Base-by-base conservation (phyloP, 495 filamentous ascomycete species). In the Aspergillus affinis region DNA sequence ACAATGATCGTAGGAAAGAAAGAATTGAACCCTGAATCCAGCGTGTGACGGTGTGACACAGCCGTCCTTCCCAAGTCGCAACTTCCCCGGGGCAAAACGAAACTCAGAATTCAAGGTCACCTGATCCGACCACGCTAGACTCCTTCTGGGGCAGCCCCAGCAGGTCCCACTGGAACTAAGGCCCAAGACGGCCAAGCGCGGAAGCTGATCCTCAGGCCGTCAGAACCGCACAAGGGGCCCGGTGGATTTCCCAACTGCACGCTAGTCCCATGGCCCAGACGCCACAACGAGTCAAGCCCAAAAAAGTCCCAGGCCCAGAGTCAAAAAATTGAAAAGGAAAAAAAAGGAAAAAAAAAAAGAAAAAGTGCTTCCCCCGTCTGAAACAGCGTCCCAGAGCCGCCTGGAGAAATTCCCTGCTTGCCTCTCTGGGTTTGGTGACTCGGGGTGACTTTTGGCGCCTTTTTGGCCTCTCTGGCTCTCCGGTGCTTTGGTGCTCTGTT, bases 231-330 rank as follows among this genome's bases (percentile, higher is more conserved):
- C 60, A 60, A 60, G 53, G 60, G 59, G 61, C 55, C 58, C 59
- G 58, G 61, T 55, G 61, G 61, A 62, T 63, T 69, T 57, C 32
- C 57, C 57, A 55, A 47, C 65, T 68, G 63, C 65, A 64, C 59
- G 61, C 65, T 63, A 67, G 44, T 41, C 52, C 57, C 56, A 53
- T 63, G 65, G 65, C 58, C 65, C 57, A 63, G 65, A 67, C 65
- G 65, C 65, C 65, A 67, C 65, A 67, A 61, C 55, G 61, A 64
- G 61, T 57, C 59, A 59, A 66, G 60, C 54, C 57, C 36, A 41
- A 55, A 58, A 61, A 48, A 49, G 51, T 54, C 60, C 61, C 36
- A 46, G 46, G 47, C 55, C 55, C 53, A 54, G 49, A 29, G 23
- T 21, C 51, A 58, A 58, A 58, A 53, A 29, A 19, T 53, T 26